Base-by-base conservation (phyloP, 1,284 basidiomycete genomes). In the Baeospora myosura region DNA sequence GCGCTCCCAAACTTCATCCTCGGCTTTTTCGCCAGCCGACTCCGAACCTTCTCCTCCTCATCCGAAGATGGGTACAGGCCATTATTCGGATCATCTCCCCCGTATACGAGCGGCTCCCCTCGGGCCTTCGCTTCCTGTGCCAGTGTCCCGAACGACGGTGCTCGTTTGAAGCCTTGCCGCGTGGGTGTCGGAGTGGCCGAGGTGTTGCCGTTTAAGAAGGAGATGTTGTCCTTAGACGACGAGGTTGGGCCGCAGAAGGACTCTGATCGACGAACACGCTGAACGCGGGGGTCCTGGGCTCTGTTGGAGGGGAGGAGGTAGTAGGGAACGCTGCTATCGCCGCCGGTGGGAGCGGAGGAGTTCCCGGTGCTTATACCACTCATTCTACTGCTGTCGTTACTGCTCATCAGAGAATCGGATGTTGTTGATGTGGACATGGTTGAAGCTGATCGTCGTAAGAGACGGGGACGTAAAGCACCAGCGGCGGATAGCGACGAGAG, bases 11-110 rank as follows among this genome's bases (percentile, higher is more conserved):
- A n/a, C n/a, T 68, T 69, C 28, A 67, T 72, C 44, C 76, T 71
- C 41, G 71, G 62, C 58, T 81, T 82, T 68, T 87, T 87, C 32
- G 70, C 76, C 34, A 68, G 66, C 49, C 67, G 68, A 42, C 65
- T 69, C 31, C 80, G 71, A 31, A 71, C 53, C 55, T 77, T 79
- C 62, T 88, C 83, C 55, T 88, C 84, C 49, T 88, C 84, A 50
- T 88, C 84, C 18, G 81, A 83, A 14, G 81, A 82, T 14, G 76
- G 66, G 35, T 68, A 74, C 7, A 65, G 59, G 24, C 60, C 51
- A 20, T 10, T 10, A 8, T 14, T 25, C 20, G 22, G 18, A 22
- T 38, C 36, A n/a, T 25, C 36, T 8, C n/a, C n/a, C n/a, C 33
- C 33, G 21, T 34, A 34, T 12, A 20, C 18, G 12, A 17, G 21